Evolutionary conservation across 495 filamentous ascomycete genomes (phyloP), one percentile per base, ranked within the genome.

Genomic region (Tuber magnatum): DNA sequence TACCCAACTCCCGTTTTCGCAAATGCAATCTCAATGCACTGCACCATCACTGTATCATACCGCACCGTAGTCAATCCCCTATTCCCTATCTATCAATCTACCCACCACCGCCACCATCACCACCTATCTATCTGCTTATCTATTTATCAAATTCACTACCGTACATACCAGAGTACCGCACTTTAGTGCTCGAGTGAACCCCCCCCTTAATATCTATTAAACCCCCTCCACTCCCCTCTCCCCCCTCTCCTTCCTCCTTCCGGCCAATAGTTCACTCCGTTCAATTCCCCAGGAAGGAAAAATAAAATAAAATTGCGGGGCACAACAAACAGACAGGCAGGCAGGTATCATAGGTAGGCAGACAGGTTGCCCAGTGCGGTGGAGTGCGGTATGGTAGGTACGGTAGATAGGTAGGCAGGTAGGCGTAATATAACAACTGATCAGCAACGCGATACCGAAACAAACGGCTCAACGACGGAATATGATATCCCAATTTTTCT

Each of bases 291-390:
- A 65, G 28, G 28, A 18, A 65, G 56, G 56, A 35, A 35, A 20
- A 65, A 6, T 32, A 65, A 65, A 32, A 8, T 35, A 16, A 65
- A 65, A 65, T 35, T 65, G 56, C 28, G 56, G 28, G 56, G 56
- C 56, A 35, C 56, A 35, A 65, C 28, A 35, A 75, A 41, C 42
- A 46, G 32, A 46, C 71, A 20, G 69, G 22, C 56, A 74, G 74
- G 75, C 39, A 48, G 46, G 46, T 39, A 76, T 74, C 76, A 76
- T 72, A 69, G 77, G n/a, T 16, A 73, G 78, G 72, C 76, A 75
- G 70, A n/a, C 72, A 44, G 43, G 40, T 43, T 35, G 46, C 51
- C 40, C 20, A 71, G 65, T 38, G 65, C 41, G 51, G 40, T 56
- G 51, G 42, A 71, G 56, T 65, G 56, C 56, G 56, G 56, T 65